phyloP scores from a whole-genome alignment of 208 protist species.

The Leishmania gerbilli region DNA sequence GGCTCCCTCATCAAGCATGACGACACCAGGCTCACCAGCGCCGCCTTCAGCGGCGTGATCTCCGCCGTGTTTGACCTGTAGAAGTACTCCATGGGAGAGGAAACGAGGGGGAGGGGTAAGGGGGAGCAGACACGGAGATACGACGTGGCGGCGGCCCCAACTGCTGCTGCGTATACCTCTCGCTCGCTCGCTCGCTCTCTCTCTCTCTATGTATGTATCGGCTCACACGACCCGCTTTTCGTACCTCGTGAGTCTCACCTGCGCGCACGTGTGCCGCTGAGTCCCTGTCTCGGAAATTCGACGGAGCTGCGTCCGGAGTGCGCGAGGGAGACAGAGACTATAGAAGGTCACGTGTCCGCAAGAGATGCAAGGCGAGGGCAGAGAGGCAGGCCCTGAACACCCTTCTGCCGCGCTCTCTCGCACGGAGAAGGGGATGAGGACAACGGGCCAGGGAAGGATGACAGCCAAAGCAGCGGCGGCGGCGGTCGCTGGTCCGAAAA shows the following conservation, averaged over 20 bases:
- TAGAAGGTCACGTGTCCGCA: background rate
- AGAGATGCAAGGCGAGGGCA: background rate
- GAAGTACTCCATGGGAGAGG: background rate
- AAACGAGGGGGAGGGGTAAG: slow-evolving; percentile 1
- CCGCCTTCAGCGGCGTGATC: slow-evolving; percentile 62
- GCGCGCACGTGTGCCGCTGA: background rate
- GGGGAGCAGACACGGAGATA: background rate
- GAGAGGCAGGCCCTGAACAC: background rate
- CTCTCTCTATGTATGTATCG: background rate
- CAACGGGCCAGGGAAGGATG: background rate
- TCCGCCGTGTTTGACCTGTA: slow-evolving; percentile 25
- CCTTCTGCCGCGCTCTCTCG: background rate
- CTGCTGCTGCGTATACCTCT: background rate
- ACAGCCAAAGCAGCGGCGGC: background rate
- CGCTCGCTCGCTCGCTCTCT: background rate
- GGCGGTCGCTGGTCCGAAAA: too few relatives aligned
- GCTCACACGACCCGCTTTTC: background rate
- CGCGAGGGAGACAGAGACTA: background rate
- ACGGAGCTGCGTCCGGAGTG: background rate
- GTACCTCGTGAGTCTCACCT: background rate
- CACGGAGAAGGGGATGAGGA: background rate
- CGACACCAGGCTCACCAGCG: slow-evolving; percentile 80
- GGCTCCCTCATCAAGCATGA: slow-evolving; percentile 86
- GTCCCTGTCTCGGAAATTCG: background rate
- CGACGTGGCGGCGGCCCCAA: background rate